Percentiles rank a stretch among this genome's conserved stretches.
These are phyloP conservation scores for Chrysopogon serrulatus DNA, from an alignment of 176 grass and related monocot species.

Conservation along the genomic window DNA sequence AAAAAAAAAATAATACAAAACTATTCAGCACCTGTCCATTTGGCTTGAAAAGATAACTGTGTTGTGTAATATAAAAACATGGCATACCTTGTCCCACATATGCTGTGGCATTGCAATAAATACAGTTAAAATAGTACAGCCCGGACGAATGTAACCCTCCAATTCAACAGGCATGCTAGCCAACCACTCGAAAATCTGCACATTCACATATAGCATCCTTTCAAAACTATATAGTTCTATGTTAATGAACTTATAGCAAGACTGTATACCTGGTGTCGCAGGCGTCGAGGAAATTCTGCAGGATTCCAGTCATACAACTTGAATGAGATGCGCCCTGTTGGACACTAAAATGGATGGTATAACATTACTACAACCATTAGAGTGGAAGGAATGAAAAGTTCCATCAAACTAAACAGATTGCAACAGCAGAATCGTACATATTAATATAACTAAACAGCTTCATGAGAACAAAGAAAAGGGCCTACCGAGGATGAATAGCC, in stretches of 20 bases:
- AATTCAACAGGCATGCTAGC: conserved; percentile 97
- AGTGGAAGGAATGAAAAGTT: neutral
- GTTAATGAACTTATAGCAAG: conserved; percentile 6
- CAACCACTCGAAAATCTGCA: conserved; percentile 97
- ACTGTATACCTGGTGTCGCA: conserved; percentile 84
- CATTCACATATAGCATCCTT: conserved; percentile 13
- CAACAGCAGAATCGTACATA: conserved; percentile 13
- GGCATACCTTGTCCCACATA: conserved; percentile 93
- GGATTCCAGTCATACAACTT: conserved; percentile 99
- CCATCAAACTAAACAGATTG: neutral
- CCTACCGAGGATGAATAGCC: conserved; percentile 77
- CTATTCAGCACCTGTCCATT: neutral
- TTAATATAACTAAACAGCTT: neutral
- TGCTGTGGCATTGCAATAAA: conserved; percentile 91
- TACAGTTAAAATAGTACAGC: conserved; percentile 92
- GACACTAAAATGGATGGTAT: conserved; percentile 71
- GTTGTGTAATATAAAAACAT: conserved; percentile 2
- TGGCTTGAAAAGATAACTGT: neutral
- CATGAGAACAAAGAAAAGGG: neutral
- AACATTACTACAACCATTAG: conserved; percentile 26
- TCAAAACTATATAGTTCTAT: conserved; percentile 19
- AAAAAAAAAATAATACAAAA: neutral
- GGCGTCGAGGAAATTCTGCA: conserved; percentile 92
- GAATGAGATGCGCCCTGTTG: conserved; percentile 97
- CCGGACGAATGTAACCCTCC: conserved; percentile 98